Base-by-base conservation (phyloP, 768 basidiomycete genomes). In the Auriscalpium microsporum region DNA sequence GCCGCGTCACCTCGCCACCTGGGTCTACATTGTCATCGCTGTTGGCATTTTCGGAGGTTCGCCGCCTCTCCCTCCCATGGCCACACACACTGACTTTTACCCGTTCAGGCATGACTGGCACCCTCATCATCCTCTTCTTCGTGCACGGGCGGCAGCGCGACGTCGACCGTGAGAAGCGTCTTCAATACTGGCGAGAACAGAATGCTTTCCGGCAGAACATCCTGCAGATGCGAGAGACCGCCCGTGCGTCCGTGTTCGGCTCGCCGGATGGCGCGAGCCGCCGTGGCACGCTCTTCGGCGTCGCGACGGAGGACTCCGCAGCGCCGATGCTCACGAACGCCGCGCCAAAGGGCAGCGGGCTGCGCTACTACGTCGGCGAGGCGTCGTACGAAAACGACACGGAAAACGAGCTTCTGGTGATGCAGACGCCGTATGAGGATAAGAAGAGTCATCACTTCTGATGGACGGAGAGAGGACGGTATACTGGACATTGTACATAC, bases 161-260 rank as follows among this genome's bases (percentile, higher is more conserved):
- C 44, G 69, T 74, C 56, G 90, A 93, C 63, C 84, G 88, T 47
- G 84, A 88, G 71, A 91, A 86, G 69, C 85, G 91, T 61, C 72
- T 84, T 45, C 89, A 91, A 66, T 93, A 94, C 71, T 93, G 91
- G 86, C 83, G 84, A 61, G 91, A 94, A 73, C 90, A 89, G 83
- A 86, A 84, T 61, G 80, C 85, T 9, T 86, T 89, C 77, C 86
- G 87, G 61, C 84, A 87, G 71, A 87, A 87, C 65, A 79, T 91
- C 51, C 65, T 85, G 65, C 82, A 87, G 64, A 87, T 90, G 86
- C 79, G 84, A 56, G 84, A 87, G 63, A 82, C 81, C 6, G 85
- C 86, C 19, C 79, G 83, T 44, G 74, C 78, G 57, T 88, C 85
- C 14, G 76, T 87, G 52, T 69, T 85, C 59, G 79, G 81, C 17